Evolutionary conservation across 2,329 filamentous ascomycete species (phyloP).

Genomic region (Monilinia aucupariae): DNA sequence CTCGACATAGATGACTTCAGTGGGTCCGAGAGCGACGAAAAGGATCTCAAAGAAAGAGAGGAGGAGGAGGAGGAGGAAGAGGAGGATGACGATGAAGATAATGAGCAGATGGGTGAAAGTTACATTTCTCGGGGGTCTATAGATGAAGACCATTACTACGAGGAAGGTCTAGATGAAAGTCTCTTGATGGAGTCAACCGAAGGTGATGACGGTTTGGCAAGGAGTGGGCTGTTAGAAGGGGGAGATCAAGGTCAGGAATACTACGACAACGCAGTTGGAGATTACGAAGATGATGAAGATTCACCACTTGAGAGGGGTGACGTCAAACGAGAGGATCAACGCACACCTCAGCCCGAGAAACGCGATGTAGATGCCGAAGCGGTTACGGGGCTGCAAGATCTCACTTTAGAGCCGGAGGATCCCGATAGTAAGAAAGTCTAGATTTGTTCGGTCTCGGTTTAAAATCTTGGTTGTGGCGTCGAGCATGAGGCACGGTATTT

Average conservation of each 20-base stretch:
- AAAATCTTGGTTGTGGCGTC: not conserved
- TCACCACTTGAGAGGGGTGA: not conserved
- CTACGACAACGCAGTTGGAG: conserved; percentile 12
- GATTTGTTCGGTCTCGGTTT: not conserved
- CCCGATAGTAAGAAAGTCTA: conserved; percentile 26
- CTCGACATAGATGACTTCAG: conserved; percentile 85
- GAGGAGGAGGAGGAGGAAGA: conserved; percentile 43
- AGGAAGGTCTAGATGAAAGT: conserved; percentile 32
- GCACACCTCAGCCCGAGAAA: conserved; percentile 25
- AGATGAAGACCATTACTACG: conserved; percentile 41
- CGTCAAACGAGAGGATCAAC: not conserved
- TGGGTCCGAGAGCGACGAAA: conserved; percentile 65
- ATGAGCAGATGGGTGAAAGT: conserved; percentile 49
- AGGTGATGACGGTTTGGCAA: conserved; percentile 28
- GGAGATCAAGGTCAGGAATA: conserved; percentile 26
- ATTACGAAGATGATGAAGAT: conserved; percentile 17
- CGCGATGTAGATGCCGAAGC: conserved; percentile 51
- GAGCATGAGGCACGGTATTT: not conserved
- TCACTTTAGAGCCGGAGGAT: conserved; percentile 42
- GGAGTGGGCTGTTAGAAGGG: conserved; percentile 33
- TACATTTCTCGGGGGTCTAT: conserved; percentile 50
- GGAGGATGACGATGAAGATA: conserved; percentile 44
- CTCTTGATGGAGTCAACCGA: conserved; percentile 28
- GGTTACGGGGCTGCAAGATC: conserved; percentile 54
- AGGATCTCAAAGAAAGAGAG: conserved; percentile 50